Evolutionary conservation across 2,329 filamentous ascomycete genomes (phyloP).

Genomic region (Chaetomiaceae sp.): DNA sequence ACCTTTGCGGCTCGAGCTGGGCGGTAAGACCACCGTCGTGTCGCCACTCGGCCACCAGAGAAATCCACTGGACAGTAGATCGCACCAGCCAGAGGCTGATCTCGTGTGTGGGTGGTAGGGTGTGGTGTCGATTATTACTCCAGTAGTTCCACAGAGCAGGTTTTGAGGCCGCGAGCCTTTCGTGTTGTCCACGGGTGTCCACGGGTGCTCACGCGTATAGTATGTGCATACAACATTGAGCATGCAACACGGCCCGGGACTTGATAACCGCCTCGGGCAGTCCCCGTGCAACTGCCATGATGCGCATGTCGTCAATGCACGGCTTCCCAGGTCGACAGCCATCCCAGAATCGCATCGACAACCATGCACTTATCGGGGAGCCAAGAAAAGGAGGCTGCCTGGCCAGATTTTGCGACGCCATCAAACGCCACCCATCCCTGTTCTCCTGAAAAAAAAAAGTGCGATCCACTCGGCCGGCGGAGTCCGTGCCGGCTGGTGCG

Average conservation of each 20-base stretch:
- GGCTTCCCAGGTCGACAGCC: too few relatives aligned
- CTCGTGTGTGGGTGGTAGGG: background rate
- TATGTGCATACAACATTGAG: too few relatives aligned
- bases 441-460: conserved; percentile 18
- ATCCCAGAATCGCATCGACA: background rate
- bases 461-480: conserved; percentile 11
- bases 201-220: too few relatives aligned
- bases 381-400: background rate
- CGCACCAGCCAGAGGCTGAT: background rate
- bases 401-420: conserved; percentile 3
- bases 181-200: too few relatives aligned
- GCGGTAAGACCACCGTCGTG: background rate
- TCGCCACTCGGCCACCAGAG: conserved; percentile 1
- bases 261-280: too few relatives aligned
- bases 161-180: too few relatives aligned
- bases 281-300: too few relatives aligned
- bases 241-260: too few relatives aligned
- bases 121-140: too few relatives aligned
- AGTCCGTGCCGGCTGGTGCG: conserved; percentile 7
- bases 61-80: background rate
- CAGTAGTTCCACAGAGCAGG: too few relatives aligned
- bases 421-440: background rate
- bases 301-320: too few relatives aligned
- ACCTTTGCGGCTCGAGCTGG: too few relatives aligned
- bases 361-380: conserved; percentile 5